These are phyloP conservation scores for Ustulina deusta DNA, from an alignment of 2,329 filamentous ascomycete genomes.

Conservation along the genomic window DNA sequence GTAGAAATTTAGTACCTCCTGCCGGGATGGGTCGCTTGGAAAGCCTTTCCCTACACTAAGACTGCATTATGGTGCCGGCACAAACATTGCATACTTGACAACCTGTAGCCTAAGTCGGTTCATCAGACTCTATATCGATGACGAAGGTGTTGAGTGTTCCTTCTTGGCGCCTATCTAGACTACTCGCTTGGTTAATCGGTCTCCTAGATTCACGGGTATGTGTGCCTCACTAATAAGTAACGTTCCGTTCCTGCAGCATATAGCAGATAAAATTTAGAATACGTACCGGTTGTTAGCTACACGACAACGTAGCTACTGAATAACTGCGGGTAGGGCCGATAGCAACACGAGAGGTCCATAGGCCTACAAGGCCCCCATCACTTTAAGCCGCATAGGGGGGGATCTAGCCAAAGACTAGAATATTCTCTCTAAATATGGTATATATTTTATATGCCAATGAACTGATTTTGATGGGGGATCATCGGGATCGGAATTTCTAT, in stretches of 20 bases:
- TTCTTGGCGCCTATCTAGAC: not conserved
- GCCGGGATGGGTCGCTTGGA: not conserved
- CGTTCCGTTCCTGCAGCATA: constrained; percentile 8
- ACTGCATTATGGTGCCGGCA: not conserved
- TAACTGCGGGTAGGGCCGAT: not conserved
- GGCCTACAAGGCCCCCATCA: constrained; percentile 7
- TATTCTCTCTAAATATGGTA: not conserved
- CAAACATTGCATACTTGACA: not conserved
- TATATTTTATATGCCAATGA: not conserved
- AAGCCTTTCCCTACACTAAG: not conserved
- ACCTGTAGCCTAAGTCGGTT: not conserved
- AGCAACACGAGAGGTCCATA: not conserved
- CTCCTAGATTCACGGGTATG: not conserved
- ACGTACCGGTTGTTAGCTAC: not conserved
- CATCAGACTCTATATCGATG: not conserved
- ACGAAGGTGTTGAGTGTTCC: not conserved
- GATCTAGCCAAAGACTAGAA: not conserved
- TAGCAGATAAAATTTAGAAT: not conserved
- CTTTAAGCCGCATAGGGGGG: not conserved
- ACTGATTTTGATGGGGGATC: not conserved
- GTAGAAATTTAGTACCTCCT: constrained; percentile 5
- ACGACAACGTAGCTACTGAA: not conserved
- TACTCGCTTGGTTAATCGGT: not conserved
- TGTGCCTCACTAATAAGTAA: not conserved
- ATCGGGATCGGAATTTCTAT: not conserved